Conservation (phyloP, 768 basidiomycete species). For the Calocybe cyanea region DNA sequence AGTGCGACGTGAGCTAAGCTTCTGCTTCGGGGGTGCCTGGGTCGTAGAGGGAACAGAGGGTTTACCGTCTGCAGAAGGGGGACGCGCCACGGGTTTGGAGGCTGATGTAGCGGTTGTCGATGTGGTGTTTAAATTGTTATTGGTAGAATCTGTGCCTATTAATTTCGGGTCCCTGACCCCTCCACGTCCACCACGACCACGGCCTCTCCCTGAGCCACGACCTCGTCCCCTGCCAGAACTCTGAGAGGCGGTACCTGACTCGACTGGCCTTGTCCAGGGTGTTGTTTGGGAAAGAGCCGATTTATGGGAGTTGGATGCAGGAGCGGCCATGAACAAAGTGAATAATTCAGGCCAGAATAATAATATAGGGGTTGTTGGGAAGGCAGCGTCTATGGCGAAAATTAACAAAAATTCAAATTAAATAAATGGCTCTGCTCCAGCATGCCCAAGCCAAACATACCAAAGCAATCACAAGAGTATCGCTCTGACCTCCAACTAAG, state of each 20-base stretch:
- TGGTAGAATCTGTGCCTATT: constrained; percentile 18
- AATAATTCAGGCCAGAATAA: not conserved
- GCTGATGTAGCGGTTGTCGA: constrained; percentile 9
- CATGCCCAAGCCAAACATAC: constrained; percentile 36
- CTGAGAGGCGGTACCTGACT: constrained; percentile 45
- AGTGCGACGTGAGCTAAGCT: constrained; percentile 29
- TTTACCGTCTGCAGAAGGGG: constrained; percentile 18
- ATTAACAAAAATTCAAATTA: not conserved
- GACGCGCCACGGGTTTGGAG: constrained; percentile 12
- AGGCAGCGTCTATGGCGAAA: not conserved
- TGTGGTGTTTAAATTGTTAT: constrained; percentile 16
- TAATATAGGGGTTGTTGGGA: not conserved
- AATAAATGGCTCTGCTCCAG: not conserved
- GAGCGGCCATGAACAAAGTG: constrained; percentile 36
- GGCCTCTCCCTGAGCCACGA: constrained; percentile 23
- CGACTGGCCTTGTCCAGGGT: constrained; percentile 42
- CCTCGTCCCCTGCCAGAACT: constrained; percentile 37
- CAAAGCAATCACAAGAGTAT: constrained; percentile 23
- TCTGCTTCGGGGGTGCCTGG: constrained; percentile 21
- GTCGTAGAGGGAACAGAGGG: constrained; percentile 18
- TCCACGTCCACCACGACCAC: constrained; percentile 33
- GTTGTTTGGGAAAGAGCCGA: constrained; percentile 26
- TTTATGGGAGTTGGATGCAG: constrained; percentile 25
- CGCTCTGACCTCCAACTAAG: constrained; percentile 6
- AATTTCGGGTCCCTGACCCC: constrained; percentile 19